Base-by-base conservation (phyloP, 805 yeast genomes). In the Candida vaughaniae region DNA sequence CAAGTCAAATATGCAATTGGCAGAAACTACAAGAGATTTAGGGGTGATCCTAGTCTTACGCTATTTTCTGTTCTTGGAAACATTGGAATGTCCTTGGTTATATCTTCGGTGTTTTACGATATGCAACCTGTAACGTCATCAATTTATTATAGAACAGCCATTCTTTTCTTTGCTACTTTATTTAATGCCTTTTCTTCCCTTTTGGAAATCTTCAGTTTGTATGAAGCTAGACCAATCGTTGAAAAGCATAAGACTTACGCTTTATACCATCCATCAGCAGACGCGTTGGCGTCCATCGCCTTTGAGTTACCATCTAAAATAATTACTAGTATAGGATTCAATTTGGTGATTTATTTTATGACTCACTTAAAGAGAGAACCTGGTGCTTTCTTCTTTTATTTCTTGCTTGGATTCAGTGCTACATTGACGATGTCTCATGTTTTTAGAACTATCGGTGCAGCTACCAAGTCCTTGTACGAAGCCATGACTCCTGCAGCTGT, bases 201-300 rank as follows among this genome's bases (percentile, higher is more conserved):
- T 46, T 75, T 81, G 44, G 85, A 80, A 53, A 73, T 80, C 39
- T 69, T 81, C 49, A 57, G 73, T 15, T 62, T 80, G 39, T 81
- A 77, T 48, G 77, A 77, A 42, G 75, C 76, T 38, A 77, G 84
- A 60, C 80, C 82, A 22, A 78, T 85, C 45, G 72, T 82, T 19
- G 76, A 75, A 49, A 85, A 85, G 51, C 95, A 85, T 54, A 79
- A 80, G 50, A 71, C 73, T 29, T 85, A 81, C 47, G 80, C 87
- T 0, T 71, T 85, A 39, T 86, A 82, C 56, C 80, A 80, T 40
- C 90, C 91, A 2, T 71, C 87, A 9, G 79, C 86, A 2, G 91
- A 85, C 53, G 84, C 88, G 1, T 47, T 85, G 5, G 82, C 86
- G 0, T 66, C 78, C 3, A 66, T 80, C 31, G 39, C 81, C 3